These are phyloP conservation scores for Primulina eburnea DNA, from an alignment of 257 asterid genomes.

Conservation along the genomic window DNA sequence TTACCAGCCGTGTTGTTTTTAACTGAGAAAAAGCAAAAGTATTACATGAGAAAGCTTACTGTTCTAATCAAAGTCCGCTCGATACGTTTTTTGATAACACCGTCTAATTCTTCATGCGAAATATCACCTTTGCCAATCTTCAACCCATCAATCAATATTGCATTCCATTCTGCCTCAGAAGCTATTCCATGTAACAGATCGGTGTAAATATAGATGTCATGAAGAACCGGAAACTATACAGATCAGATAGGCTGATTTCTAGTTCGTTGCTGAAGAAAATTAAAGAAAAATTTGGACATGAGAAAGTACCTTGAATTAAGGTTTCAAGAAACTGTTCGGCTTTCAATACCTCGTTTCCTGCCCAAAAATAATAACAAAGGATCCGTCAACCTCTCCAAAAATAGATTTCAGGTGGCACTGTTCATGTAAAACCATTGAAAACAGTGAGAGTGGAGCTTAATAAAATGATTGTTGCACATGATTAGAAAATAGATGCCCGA, in stretches of 20 bases:
- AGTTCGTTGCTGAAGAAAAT: neutral
- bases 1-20: constrained; percentile 4
- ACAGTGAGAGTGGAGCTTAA: neutral
- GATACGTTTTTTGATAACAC: constrained; percentile 77
- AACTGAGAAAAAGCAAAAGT: constrained; percentile 8
- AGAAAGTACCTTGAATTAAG: constrained; percentile 65
- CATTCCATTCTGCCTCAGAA: constrained; percentile 81
- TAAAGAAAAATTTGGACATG: neutral
- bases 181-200: constrained; percentile 41
- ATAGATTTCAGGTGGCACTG: neutral
- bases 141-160: constrained; percentile 65
- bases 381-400: constrained; percentile 19
- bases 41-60: constrained; percentile 34
- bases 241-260: neutral
- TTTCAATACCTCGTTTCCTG: constrained; percentile 74
- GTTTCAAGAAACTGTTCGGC: constrained; percentile 84
- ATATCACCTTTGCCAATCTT: constrained; percentile 72
- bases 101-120: constrained; percentile 57
- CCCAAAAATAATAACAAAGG: constrained; percentile 23
- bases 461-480: neutral
- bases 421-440: neutral
- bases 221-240: constrained; percentile 14
- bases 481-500: neutral
- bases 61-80: constrained; percentile 89
- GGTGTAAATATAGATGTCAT: neutral